Base-by-base conservation (phyloP, 192 early-diverging fungal species). In the Powellomyces hirtus region DNA sequence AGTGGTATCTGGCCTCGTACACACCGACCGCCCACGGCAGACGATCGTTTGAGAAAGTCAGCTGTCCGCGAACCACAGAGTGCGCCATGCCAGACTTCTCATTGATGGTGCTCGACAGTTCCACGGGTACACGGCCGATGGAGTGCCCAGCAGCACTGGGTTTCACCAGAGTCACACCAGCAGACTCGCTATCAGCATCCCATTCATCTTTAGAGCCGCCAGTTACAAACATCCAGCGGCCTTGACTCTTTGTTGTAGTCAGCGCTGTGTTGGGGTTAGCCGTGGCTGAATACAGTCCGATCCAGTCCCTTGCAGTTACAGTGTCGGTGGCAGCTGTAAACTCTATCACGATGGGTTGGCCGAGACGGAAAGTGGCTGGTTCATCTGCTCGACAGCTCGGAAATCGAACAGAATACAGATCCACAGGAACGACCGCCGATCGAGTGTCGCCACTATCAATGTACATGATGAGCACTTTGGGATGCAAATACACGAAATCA, bases 1-100 rank as follows among this genome's bases (percentile, higher is more conserved):
- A 89, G 75, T 98, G 97, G 72, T 93, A 88, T 26, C 97, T 84
- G 72, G 93, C 88, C 77, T 97, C 95, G 71, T 94, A 98, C 0
- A 79, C 86, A 18, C 97, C 97, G 30, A 86, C 73, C 68, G 87
- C 80, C 90, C 95, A 98, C 8, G 94, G 94, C 38, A 97, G 55
- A 2, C 83, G 72, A 7, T 85, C 72, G 38, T 88, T 82, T 40
- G 77, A 63, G 63, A 96, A 96, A 10, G 82, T 67, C 1, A 92
- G 79, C 1, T 67, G 71, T 11, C 91, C 91, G 1, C 46, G 29
- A 16, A 79, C 77, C 18, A 80, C 38, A 3, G 71, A 34, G 4
- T 75, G 44, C 10, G 71, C 71, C 38, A 45, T 45, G 33, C 71
- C 79, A 18, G 20, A 14, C 35, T 59, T 60, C 42, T 59, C 42